Percentiles rank a stretch among this genome's conserved stretches.
Conservation (phyloP, 2,329 filamentous ascomycete species). For the Epichloe scottii region DNA sequence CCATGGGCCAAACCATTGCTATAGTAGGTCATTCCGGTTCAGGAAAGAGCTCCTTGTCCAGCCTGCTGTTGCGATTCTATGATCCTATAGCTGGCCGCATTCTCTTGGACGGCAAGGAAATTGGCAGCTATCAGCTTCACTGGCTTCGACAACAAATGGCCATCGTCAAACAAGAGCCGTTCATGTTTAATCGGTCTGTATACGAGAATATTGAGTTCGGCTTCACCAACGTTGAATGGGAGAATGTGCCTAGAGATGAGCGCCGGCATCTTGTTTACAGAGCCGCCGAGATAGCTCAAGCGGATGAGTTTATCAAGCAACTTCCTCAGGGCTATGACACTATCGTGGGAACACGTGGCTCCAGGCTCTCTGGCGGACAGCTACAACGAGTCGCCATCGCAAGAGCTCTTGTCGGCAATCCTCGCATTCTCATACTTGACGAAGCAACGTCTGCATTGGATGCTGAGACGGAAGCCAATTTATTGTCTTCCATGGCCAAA, state of each 20-base stretch:
- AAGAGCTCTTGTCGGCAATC: slow-evolving; percentile 10
- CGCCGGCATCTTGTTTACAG: neutral
- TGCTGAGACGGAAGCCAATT: slow-evolving; percentile 22
- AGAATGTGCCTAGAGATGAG: neutral
- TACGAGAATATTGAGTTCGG: slow-evolving; percentile 12
- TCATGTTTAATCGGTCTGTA: slow-evolving; percentile 29
- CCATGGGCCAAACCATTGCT: slow-evolving; percentile 31
- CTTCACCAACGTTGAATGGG: slow-evolving; percentile 27
- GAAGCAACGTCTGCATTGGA: slow-evolving; percentile 10
- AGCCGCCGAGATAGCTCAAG: slow-evolving; percentile 8
- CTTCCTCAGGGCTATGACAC: slow-evolving; percentile 8
- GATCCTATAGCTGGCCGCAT: slow-evolving; percentile 28
- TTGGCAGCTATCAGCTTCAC: slow-evolving; percentile 25
- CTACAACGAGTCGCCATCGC: slow-evolving; percentile 9
- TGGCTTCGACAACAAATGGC: slow-evolving; percentile 36
- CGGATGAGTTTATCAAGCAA: slow-evolving; percentile 8
- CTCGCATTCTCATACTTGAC: slow-evolving; percentile 12
- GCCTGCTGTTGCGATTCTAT: slow-evolving; percentile 41
- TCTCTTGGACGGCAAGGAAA: slow-evolving; percentile 22
- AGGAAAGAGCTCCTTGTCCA: slow-evolving; percentile 38
- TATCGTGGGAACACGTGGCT: slow-evolving; percentile 6
- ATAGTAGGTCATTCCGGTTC: slow-evolving; percentile 40
- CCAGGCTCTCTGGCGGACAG: slow-evolving; percentile 8
- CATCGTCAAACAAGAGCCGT: slow-evolving; percentile 34
- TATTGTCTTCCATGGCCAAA: neutral